Base-by-base conservation (phyloP, 2,329 filamentous ascomycete species). In the Botryotinia narcissicola region DNA sequence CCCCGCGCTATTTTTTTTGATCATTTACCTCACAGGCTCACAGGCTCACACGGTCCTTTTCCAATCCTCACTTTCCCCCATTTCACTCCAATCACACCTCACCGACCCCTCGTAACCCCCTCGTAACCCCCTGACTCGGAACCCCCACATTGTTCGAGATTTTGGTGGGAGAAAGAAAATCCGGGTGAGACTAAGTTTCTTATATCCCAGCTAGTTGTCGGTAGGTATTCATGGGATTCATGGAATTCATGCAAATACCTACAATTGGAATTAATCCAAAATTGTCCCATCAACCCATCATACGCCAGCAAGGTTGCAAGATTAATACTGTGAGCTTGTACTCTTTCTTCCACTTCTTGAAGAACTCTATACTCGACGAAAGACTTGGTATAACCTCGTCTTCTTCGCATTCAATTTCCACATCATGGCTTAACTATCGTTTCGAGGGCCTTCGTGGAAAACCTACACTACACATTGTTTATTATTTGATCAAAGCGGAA, bases 1-100 rank as follows among this genome's bases (percentile, higher is more conserved):
- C 66, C 66, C 48, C 64, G 64, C 64, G 64, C 64, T 57, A 54
- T 69, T n/a, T 69, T 68, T 68, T 48, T 51, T 67, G 37, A 63
- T 63, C 25, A 60, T 42, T 63, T 63, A 62, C 60, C 12, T 32
- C 54, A 59, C 54, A 44, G 35, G 25, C 12, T 57, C 54, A 57
- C n/a, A 42, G 12, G 22, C 60, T 46, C 61, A 46, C 61, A 64
- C 61, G 61, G 61, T 16, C 61, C 61, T 29, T 29, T 14, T n/a
- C 10, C 37, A 18, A 4, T 9, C 51, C 51, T 57, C 51, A 29
- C 51, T 54, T 8, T 54, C n/a, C 51, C 51, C n/a, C 51, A 29
- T 29, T 54, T 54, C 51, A 54, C 51, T 54, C 51, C 51, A 61
- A 8, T 14, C 32, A 61, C 40, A 42, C 40, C 10, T 42, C 40